Evolutionary conservation across 257 asterid species (phyloP), one percentile per base, ranked within the genome.

Genomic region (Plantago elongata): DNA sequence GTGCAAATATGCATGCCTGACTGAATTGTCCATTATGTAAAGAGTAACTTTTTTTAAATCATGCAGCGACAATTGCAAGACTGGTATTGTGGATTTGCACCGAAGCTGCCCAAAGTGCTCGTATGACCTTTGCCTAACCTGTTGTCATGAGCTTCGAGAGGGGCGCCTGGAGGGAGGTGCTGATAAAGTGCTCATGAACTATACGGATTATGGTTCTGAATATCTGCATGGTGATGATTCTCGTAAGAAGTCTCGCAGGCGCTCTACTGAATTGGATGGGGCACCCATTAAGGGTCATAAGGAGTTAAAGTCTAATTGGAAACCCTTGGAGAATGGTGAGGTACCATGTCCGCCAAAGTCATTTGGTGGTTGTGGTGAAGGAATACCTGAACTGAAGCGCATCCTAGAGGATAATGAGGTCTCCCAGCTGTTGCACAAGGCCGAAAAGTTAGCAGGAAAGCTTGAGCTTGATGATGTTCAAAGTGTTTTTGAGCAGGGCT

Each of bases 201-300:
- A 16, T 11, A 77, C 45, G 42, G 82, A 81, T 38, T 37, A 63
- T 15, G 93, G 67, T 40, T 78, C 71, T 51, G 75, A 64, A 48
- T 94, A 90, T 80, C 84, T 90, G 64, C 96, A 87, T 56, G 61
- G 61, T 3, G 30, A 13, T 22, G 22, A 54, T 8, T 13, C 10
- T 11, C 34, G 51, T 13, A 12, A 9, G 7, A 2, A 51, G 22
- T 15, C 0, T 13, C 13, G 10, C 10, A 17, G 57, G 27, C 27
- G 27, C 27, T 22, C 27, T 22, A 22, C 27, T 22, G 27, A 22
- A 22, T 1, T 2, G 27, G 27, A 22, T 34, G 40, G 40, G 5
- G 40, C 30, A 15, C 9, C 1, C 58, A 17, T 30, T 9, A 22
- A 54, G 17, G n/a, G 1, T 54, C 11, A 7, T 27, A 37, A 14